Percentiles rank a stretch among this genome's conserved stretches.
Conservation (phyloP, 2,329 filamentous ascomycete genomes). For the Magnaporthiopsis rhizophila region DNA sequence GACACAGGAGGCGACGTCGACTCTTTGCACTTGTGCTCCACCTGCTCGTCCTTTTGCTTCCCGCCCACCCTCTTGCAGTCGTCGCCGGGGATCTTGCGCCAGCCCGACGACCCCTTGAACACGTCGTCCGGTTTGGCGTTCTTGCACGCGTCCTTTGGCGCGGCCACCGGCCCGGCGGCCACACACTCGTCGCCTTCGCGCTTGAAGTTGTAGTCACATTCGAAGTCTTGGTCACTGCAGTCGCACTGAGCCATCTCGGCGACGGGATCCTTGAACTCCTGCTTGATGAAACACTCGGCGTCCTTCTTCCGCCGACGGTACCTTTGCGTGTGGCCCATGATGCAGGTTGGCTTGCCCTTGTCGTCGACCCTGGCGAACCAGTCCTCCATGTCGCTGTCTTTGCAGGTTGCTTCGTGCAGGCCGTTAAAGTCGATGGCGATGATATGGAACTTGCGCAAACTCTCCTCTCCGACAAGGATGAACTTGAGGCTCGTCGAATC, state of each 20-base stretch:
- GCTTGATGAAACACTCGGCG: conserved; percentile 80
- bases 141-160: conserved; percentile 68
- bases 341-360: conserved; percentile 72
- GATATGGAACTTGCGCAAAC: conserved; percentile 45
- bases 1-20: conserved; percentile 35
- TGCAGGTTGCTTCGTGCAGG: conserved; percentile 73
- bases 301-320: conserved; percentile 80
- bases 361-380: conserved; percentile 82
- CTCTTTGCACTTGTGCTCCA: conserved; percentile 71
- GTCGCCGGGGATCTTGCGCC: conserved; percentile 82
- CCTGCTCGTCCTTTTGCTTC: conserved; percentile 59
- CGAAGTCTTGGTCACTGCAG: conserved; percentile 79
- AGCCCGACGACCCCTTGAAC: conserved; percentile 83
- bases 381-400: conserved; percentile 69
- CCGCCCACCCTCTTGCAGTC: conserved; percentile 56
- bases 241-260: conserved; percentile 67
- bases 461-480: conserved; percentile 59
- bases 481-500: conserved; percentile 94
- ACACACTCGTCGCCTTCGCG: conserved; percentile 63
- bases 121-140: conserved; percentile 54
- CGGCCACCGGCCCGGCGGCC: conserved; percentile 49
- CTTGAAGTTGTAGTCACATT: conserved; percentile 92
- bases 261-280: conserved; percentile 72
- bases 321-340: conserved; percentile 94
- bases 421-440: conserved; percentile 78